Conservation (phyloP, 139 green algal species). For the Zygnema cylindricum region DNA sequence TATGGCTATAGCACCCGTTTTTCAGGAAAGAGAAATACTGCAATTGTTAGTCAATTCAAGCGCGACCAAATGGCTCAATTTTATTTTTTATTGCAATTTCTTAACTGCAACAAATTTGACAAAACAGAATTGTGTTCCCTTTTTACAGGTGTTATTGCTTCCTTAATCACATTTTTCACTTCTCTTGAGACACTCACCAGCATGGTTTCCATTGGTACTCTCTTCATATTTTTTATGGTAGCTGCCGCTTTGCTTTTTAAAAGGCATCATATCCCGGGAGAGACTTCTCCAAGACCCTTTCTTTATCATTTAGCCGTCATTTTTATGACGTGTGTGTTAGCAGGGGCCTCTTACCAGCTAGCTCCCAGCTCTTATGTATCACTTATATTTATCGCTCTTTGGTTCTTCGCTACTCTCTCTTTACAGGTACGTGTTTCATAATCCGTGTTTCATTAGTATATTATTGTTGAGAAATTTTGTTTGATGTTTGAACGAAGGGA, state of each 20-base stretch:
- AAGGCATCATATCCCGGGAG: not conserved
- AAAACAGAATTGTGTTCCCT: too few species aligned
- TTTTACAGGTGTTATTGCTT: constrained; percentile 21
- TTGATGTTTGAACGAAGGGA: too few species aligned
- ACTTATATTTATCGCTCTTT: constrained; percentile 46
- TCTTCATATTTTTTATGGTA: constrained; percentile 84
- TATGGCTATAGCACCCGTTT: too few species aligned
- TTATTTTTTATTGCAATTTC: too few species aligned
- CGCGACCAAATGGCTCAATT: too few species aligned
- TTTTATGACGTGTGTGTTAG: not conserved
- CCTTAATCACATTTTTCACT: constrained; percentile 76
- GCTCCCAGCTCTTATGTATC: constrained; percentile 12
- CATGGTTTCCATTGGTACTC: constrained; percentile 85
- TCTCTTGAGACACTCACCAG: constrained; percentile 83
- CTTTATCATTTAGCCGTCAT: constrained; percentile 31
- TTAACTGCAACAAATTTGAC: too few species aligned
- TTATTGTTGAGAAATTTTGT: too few species aligned
- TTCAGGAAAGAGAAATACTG: too few species aligned
- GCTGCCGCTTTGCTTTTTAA: constrained; percentile 65
- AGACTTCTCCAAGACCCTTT: not conserved
- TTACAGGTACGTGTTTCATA: not conserved
- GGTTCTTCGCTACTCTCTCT: constrained; percentile 30
- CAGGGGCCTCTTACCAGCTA: constrained; percentile 41
- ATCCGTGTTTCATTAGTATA: too few species aligned
- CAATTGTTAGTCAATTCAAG: too few species aligned